Evolutionary conservation across 441 rosid genomes (phyloP), one percentile per base, ranked within the genome.

Genomic region (Euphorbia schlechtendalii): DNA sequence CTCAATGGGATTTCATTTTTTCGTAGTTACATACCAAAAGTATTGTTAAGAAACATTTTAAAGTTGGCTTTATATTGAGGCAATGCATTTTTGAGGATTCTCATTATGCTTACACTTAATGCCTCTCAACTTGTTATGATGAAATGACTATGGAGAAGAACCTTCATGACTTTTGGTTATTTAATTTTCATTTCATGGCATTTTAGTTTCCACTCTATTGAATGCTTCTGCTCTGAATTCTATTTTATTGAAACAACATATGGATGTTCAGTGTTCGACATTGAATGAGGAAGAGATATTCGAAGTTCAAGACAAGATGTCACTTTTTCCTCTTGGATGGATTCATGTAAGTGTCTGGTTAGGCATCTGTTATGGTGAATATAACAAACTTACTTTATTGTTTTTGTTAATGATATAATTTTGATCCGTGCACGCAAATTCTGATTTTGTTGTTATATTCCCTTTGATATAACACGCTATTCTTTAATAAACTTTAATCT

Each of bases 261-360:
- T 56, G 21, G 7, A 40, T 28, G 6, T 66, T n/a, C 59, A 71
- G 75, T 71, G 75, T 57, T 90, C 86, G 66, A 91, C 98, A 57
- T 73, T 89, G 66, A 89, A 91, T 48, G 96, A 94, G 82, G 96
- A 94, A 79, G 96, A 91, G 75, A 91, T 91, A 66, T 91, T 91
- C 46, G 98, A 94, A 84, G 87, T 89, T 72, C 99, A 94, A 59
- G 99, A 89, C 74, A 85, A 64, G 69, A 66, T 87, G 67, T 84
- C 96, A 30, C 92, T 91, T 70, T 87, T 94, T 55, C 88, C 96
- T 45, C 89, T 94, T 73, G 96, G 96, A 32, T 94, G 96, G 99
- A 94, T 94, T 71, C 96, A 89, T 77, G 96, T 89, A 83, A 85
- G 91, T 82, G 8, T 74, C 59, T 51, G 10, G 6, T 34, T 59